phyloP scores from a whole-genome alignment of 2,329 filamentous ascomycete genomes.

The Fusarium siculi region DNA sequence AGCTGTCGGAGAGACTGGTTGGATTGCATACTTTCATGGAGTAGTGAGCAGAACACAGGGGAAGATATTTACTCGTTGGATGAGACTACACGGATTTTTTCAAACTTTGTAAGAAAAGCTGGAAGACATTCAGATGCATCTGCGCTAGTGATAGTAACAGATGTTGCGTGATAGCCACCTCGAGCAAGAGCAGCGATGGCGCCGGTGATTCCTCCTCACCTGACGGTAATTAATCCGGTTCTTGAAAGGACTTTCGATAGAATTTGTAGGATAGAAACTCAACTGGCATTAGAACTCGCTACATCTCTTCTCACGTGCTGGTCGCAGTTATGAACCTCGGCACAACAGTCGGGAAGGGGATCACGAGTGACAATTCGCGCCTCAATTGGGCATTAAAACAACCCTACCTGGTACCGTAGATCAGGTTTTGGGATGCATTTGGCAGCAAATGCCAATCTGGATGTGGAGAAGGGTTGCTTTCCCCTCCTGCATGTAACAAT shows the following conservation, averaged over 20 bases:
- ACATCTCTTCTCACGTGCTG: not conserved
- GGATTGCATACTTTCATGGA: not conserved
- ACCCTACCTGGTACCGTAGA: accelerated
- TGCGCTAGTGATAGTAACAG: not conserved
- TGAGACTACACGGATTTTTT: accelerated
- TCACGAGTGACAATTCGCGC: not conserved
- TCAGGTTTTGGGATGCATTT: not conserved
- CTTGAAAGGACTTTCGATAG: no score
- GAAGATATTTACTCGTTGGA: accelerated
- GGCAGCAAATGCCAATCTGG: not conserved
- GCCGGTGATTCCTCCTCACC: accelerated
- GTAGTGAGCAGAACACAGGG: no score
- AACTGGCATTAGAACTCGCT: accelerated
- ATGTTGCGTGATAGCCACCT: accelerated
- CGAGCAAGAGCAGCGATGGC: not conserved
- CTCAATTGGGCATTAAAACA: not conserved
- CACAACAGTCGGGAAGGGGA: accelerated
- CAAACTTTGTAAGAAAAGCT: accelerated
- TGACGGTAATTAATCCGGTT: no score
- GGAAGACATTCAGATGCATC: accelerated
- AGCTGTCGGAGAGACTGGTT: not conserved
- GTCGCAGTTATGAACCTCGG: not conserved
- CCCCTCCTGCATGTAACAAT: not conserved
- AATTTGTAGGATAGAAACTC: accelerated
- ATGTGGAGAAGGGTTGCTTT: not conserved